Conservation (phyloP, 805 yeast species). For the Ogataea saltuana region DNA sequence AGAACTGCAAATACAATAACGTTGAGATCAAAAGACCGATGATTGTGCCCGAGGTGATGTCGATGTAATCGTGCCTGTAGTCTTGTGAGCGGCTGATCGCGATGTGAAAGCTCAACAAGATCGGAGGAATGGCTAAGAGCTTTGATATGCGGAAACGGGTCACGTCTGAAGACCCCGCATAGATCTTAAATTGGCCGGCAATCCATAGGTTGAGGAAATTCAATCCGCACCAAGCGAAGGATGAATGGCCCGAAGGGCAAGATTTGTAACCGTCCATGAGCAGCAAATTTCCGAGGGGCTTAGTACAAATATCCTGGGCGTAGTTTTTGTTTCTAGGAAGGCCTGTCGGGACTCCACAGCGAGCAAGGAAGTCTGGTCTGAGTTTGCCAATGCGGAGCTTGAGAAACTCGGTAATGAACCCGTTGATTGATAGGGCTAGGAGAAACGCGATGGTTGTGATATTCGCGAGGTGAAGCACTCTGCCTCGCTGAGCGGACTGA, state of each 20-base stretch:
- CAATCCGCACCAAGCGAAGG: constrained; percentile 66
- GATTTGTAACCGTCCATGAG: constrained; percentile 70
- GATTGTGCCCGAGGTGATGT: constrained; percentile 67
- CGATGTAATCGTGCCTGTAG: constrained; percentile 87
- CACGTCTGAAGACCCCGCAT: constrained; percentile 13
- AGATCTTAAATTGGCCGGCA: constrained; percentile 54
- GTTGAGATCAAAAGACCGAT: constrained; percentile 60
- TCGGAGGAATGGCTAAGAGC: constrained; percentile 39
- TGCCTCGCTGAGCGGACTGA: constrained; percentile 17
- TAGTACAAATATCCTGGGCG: constrained; percentile 33
- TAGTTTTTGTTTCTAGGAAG: constrained; percentile 37
- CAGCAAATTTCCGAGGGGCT: constrained; percentile 34
- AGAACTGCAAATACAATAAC: constrained; percentile 29
- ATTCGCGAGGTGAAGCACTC: constrained; percentile 40
- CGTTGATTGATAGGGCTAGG: constrained; percentile 43
- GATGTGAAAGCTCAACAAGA: constrained; percentile 64
- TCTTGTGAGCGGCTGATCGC: constrained; percentile 85
- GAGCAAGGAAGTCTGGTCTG: constrained; percentile 84
- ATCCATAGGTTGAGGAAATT: constrained; percentile 63
- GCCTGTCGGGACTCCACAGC: constrained; percentile 56
- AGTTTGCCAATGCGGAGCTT: constrained; percentile 83
- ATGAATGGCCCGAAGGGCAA: constrained; percentile 79
- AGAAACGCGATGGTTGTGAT: constrained; percentile 41
- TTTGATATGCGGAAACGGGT: constrained; percentile 8
- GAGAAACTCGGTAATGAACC: constrained; percentile 65